Percentiles rank a stretch among this genome's conserved stretches.
These are phyloP conservation scores for Sclerotinia glacialis DNA, from an alignment of 2,329 filamentous ascomycete species.

Conservation along the genomic window DNA sequence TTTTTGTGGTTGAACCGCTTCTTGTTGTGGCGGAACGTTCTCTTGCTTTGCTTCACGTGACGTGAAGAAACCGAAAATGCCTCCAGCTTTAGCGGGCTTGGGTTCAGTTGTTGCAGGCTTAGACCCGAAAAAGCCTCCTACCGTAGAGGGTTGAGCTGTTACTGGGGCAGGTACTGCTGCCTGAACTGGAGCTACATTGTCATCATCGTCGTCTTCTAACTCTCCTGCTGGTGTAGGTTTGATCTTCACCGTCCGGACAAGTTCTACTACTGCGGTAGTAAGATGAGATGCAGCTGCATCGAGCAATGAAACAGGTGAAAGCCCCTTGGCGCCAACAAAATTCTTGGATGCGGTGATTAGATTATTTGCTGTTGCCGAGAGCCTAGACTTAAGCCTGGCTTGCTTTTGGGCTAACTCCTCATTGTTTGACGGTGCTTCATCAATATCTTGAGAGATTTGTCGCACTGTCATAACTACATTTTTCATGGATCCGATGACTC, in stretches of 20 bases:
- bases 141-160: background rate
- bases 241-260: conserved; percentile 81
- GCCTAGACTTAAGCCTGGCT: conserved; percentile 70
- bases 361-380: conserved; percentile 93
- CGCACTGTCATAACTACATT: conserved; percentile 78
- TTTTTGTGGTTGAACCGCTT: background rate
- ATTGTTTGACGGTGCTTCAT: conserved; percentile 53
- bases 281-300: conserved; percentile 93
- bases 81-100: conserved; percentile 1
- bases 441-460: conserved; percentile 79
- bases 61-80: conserved; percentile 59
- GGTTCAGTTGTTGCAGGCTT: background rate
- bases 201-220: conserved; percentile 74
- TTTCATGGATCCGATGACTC: conserved; percentile 83
- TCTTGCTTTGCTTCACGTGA: conserved; percentile 44
- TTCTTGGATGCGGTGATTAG: conserved; percentile 94
- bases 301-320: conserved; percentile 88
- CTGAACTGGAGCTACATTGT: conserved; percentile 63
- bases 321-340: conserved; percentile 75
- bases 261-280: conserved; percentile 78
- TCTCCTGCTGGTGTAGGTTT: conserved; percentile 71
- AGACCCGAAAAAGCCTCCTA: background rate
- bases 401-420: conserved; percentile 54
- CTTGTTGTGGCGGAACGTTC: conserved; percentile 19
- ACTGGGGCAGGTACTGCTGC: conserved; percentile 44